Evolutionary conservation across 495 filamentous ascomycete genomes (phyloP).

Genomic region (Entonaema liquescens): DNA sequence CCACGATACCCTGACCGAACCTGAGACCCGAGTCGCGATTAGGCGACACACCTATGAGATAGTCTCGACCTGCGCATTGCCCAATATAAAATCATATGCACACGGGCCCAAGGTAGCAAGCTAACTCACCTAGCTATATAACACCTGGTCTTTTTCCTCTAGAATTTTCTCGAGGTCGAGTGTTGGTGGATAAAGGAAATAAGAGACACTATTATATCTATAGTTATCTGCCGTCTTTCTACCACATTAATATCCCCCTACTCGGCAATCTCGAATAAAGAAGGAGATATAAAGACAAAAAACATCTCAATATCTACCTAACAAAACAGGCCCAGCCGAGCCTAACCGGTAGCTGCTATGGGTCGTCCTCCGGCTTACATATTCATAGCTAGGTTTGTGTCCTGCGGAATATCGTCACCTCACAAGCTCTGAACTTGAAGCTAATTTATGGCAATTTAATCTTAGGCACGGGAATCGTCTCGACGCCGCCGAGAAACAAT

Average conservation of each 20-base stretch:
- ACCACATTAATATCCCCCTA: neutral
- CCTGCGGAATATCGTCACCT: neutral
- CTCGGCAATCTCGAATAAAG: neutral
- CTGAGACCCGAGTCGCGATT: conserved; percentile 21
- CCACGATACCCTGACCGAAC: conserved; percentile 18
- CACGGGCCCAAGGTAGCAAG: neutral
- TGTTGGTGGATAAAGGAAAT: too few species aligned
- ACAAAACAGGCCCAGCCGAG: conserved; percentile 7
- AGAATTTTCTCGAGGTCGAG: neutral
- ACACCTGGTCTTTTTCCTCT: neutral
- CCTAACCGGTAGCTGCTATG: conserved; percentile 45
- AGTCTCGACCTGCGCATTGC: neutral
- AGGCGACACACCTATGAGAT: conserved; percentile 1
- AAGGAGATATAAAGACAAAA: neutral
- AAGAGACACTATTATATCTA: too few species aligned
- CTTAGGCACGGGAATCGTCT: conserved; percentile 88
- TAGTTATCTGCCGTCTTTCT: too few species aligned
- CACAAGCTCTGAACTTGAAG: conserved; percentile 7
- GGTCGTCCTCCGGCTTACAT: conserved; percentile 62
- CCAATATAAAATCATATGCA: neutral
- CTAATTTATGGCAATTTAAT: conserved; percentile 1
- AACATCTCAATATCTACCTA: neutral
- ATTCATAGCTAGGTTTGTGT: conserved; percentile 80
- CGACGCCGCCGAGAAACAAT: conserved; percentile 91
- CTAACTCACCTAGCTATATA: neutral